These are phyloP conservation scores for Logfia minima DNA, from an alignment of 129 eudicot genomes.

Conservation along the genomic window DNA sequence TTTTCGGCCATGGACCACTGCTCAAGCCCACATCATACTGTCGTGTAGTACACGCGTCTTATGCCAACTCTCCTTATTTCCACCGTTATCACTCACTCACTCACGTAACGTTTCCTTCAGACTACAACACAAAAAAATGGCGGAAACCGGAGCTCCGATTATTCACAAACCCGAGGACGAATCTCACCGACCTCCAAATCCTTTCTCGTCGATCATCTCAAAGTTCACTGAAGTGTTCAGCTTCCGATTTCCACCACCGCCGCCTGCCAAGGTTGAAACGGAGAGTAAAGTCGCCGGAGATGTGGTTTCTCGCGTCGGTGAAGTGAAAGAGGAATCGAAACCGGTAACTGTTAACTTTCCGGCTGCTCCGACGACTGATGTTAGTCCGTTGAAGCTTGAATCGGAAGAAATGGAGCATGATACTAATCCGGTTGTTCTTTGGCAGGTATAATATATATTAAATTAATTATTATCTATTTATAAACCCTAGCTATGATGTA, in stretches of 20 bases:
- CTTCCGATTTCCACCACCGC: conserved; percentile 34
- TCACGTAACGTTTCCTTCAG: background rate
- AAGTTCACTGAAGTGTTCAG: conserved; percentile 33
- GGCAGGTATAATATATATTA: conserved; percentile 56
- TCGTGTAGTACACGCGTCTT: conserved; percentile 26
- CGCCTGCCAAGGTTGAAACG: conserved; percentile 18
- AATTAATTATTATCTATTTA: background rate
- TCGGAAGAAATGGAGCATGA: conserved; percentile 40
- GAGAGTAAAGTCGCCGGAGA: conserved; percentile 6
- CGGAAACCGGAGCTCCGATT: conserved; percentile 21
- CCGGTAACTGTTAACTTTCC: conserved; percentile 46
- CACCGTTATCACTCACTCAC: background rate
- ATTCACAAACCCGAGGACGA: conserved; percentile 6
- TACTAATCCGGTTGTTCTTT: conserved; percentile 59
- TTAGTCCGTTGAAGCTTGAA: conserved; percentile 53
- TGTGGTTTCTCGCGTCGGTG: background rate
- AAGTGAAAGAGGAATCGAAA: conserved; percentile 21
- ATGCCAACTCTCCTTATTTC: conserved; percentile 10
- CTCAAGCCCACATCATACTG: background rate
- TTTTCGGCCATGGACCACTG: too few species aligned
- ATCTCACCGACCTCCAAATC: conserved; percentile 24
- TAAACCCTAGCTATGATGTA: background rate
- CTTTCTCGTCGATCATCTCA: conserved; percentile 32
- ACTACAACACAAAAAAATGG: conserved; percentile 30
- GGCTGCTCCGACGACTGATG: conserved; percentile 24